phyloP scores from a whole-genome alignment of 192 early-diverging fungal species.

The Geosiphon pyriformis region DNA sequence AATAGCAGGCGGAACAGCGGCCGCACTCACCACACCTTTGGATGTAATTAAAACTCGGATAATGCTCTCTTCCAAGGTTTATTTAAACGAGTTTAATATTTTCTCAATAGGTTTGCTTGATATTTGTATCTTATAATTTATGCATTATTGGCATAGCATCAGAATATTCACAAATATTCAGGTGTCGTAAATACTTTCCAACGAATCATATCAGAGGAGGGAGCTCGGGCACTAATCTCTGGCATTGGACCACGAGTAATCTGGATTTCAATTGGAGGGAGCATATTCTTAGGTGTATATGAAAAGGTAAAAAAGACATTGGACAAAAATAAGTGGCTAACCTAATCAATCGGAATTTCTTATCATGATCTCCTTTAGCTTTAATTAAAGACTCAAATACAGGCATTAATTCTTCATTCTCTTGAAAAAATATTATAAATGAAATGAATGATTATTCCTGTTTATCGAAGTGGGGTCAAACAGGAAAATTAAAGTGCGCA shows the following conservation, averaged over 20 bases:
- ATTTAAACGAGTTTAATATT: too few relatives aligned
- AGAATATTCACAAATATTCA: constrained; percentile 52
- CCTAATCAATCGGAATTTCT: too few relatives aligned
- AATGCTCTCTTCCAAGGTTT: constrained; percentile 82
- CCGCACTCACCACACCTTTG: constrained; percentile 87
- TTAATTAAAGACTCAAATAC: too few relatives aligned
- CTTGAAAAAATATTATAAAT: too few relatives aligned
- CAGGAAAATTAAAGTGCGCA: too few relatives aligned
- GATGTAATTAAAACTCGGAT: constrained; percentile 95
- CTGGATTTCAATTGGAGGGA: constrained; percentile 95
- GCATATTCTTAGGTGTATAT: constrained; percentile 93
- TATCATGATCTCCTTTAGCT: too few relatives aligned
- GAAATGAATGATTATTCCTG: too few relatives aligned
- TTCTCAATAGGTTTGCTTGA: too few relatives aligned
- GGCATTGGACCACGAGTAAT: constrained; percentile 89
- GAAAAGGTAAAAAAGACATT: constrained; percentile 60
- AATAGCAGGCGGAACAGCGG: constrained; percentile 84
- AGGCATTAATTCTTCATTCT: too few relatives aligned
- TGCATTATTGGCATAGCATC: constrained; percentile 26
- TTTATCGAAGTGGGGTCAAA: too few relatives aligned
- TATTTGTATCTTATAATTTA: too few relatives aligned
- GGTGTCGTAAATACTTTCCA: constrained; percentile 67
- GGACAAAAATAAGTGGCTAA: constrained; percentile 1
- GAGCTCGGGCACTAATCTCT: constrained; percentile 68
- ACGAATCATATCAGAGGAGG: constrained; percentile 75